A percentile compares a stretch with the other conserved stretches of the same genome.
phyloP scores from a whole-genome alignment of 331 rosid species.

The Arachis monticola region DNA sequence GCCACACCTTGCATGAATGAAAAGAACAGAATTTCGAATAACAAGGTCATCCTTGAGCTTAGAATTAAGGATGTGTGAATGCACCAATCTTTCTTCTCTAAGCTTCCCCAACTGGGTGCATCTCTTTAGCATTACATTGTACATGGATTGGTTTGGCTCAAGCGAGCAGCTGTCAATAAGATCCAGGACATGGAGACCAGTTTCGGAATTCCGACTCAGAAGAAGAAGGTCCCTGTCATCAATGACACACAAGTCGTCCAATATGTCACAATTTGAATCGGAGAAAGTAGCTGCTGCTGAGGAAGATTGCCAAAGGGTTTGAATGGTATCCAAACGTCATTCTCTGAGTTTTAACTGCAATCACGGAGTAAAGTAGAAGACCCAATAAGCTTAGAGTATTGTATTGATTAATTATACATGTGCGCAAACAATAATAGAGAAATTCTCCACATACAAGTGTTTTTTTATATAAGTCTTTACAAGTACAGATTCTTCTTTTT shows the following conservation, averaged over 20 bases:
- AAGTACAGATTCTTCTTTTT: too few species aligned
- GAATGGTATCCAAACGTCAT: slow-evolving; percentile 9
- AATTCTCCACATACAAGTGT: too few species aligned
- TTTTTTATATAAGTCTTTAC: too few species aligned
- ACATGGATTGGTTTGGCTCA: slow-evolving; percentile 56
- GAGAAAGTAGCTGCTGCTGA: slow-evolving; percentile 12
- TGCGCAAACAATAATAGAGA: too few species aligned
- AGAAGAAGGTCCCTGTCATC: slow-evolving; percentile 64
- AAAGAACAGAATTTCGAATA: slow-evolving; percentile 59
- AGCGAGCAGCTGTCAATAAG: slow-evolving; percentile 58
- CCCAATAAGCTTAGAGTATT: too few species aligned
- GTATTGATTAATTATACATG: too few species aligned
- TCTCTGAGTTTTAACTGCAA: slow-evolving; percentile 25
- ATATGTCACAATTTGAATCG: slow-evolving; percentile 17
- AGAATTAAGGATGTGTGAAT: slow-evolving; percentile 60
- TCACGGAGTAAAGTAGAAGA: background rate
- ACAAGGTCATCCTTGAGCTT: slow-evolving; percentile 51
- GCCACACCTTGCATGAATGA: slow-evolving; percentile 66
- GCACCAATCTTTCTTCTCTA: slow-evolving; percentile 63
- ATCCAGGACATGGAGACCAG: slow-evolving; percentile 69
- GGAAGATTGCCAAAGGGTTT: slow-evolving; percentile 38
- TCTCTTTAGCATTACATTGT: slow-evolving; percentile 53
- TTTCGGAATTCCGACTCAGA: slow-evolving; percentile 46
- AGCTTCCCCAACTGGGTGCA: slow-evolving; percentile 64
- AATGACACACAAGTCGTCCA: slow-evolving; percentile 37